Evolutionary conservation across 306 rosid genomes (phyloP).

Genomic region (Pueraria montana): DNA sequence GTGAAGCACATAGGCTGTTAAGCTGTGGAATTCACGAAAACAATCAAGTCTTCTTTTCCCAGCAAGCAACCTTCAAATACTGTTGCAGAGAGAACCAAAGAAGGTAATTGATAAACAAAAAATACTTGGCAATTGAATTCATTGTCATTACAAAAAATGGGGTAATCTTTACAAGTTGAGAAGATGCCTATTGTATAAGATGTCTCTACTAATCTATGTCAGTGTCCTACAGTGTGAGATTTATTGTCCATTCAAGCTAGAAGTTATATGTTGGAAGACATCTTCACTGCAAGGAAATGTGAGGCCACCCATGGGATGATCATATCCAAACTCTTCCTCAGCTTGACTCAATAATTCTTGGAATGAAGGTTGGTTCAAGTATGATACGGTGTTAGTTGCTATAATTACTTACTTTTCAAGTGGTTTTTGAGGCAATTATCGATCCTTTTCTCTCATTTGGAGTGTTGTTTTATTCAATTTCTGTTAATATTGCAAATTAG

Average conservation of each 20-base stretch:
- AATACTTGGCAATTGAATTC: background rate
- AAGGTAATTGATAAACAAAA: background rate
- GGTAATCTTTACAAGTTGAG: background rate
- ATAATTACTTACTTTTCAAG: no score
- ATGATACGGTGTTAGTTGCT: no score
- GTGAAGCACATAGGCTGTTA: background rate
- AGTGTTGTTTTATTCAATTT: no score
- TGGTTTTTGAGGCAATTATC: no score
- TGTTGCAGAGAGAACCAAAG: background rate
- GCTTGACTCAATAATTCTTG: conserved; percentile 50
- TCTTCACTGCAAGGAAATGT: conserved; percentile 56
- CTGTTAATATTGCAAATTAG: no score
- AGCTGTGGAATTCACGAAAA: background rate
- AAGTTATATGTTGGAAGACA: background rate
- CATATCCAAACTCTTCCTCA: conserved; percentile 57
- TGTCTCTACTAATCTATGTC: conserved; percentile 10
- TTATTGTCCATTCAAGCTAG: background rate
- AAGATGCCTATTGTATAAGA: background rate
- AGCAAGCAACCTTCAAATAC: background rate
- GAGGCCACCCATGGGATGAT: conserved; percentile 64
- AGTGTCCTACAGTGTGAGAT: background rate
- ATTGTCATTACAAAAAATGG: background rate
- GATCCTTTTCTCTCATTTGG: no score
- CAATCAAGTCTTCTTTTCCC: background rate
- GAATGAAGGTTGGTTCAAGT: conserved; percentile 58